Base-by-base conservation (phyloP, 768 basidiomycete genomes). In the Tephrocybe rancida region DNA sequence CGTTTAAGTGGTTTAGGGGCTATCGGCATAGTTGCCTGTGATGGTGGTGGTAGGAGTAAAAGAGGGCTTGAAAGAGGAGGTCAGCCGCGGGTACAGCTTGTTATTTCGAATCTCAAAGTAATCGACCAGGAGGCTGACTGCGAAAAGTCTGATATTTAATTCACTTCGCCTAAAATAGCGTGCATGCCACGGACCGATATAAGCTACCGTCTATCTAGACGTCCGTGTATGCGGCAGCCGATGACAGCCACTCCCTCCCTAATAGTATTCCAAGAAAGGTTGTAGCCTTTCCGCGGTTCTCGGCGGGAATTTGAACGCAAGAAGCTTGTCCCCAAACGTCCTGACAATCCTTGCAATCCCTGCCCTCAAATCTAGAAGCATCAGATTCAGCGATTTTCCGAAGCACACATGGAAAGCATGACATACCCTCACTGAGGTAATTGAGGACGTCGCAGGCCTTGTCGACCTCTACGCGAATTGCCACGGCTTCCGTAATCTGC, bases 241-340 rank as follows among this genome's bases (percentile, higher is more conserved):
- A 29, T n/a, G 18, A 14, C 39, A n/a, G n/a, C n/a, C n/a, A n/a
- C 21, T 18, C 11, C 19, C 41, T 2, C 11, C 39, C 54, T 62
- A 82, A 54, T 76, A 76, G 66, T 85, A 86, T 62, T 91, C 88
- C 46, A 89, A 73, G 66, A 88, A 90, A 0, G 72, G 77, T 68
- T 91, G 89, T 51, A 93, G 63, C 70, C 85, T 87, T 56, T 68
- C 74, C 9, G 87, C 88, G 11, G 73, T 83, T 54, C 75, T 71
- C n/a, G 86, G 83, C 3, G 91, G 84, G 61, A 92, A 90, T 67
- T 81, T 89, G 77, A 90, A 92, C 11, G 88, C 90, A 2, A 77
- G 66, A 39, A 93, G 71, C 64, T 85, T 88, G 58, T 85, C 81
- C 5, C 88, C 87, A 67, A 92, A 93, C 45, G 86, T 90, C 62